These are phyloP conservation scores for Paxillus ammoniavirescens DNA, from an alignment of 768 basidiomycete species.

Conservation along the genomic window DNA sequence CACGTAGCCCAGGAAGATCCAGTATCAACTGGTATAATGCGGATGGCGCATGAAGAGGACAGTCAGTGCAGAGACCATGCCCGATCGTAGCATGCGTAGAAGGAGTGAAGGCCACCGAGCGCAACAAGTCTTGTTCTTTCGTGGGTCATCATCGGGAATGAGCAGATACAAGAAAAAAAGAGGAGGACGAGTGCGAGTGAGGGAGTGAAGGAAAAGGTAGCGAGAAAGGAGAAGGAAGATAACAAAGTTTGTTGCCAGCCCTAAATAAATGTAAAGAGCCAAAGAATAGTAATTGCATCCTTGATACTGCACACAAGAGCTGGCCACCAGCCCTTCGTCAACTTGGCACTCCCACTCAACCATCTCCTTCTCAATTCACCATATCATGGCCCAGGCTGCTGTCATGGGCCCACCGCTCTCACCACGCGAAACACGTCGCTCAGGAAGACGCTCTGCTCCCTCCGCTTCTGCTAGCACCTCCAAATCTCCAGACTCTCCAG, in stretches of 20 bases:
- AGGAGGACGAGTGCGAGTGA: background rate
- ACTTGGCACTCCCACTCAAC: conserved; percentile 6
- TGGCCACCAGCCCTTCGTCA: conserved; percentile 1
- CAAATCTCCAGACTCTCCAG: conserved; percentile 72
- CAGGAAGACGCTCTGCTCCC: conserved; percentile 69
- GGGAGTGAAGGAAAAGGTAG: conserved; percentile 1
- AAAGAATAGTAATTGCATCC: conserved; percentile 2
- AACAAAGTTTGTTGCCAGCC: conserved; percentile 30
- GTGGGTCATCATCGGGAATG: background rate
- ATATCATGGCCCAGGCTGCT: conserved; percentile 59
- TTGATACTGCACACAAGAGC: background rate
- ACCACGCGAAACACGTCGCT: conserved; percentile 74
- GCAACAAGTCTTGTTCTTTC: background rate
- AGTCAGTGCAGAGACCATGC: background rate
- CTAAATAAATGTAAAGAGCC: conserved; percentile 32
- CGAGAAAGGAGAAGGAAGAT: conserved; percentile 14
- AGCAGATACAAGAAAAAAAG: background rate
- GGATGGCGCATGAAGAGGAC: background rate
- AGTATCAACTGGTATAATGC: background rate
- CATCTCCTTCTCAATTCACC: conserved; percentile 11
- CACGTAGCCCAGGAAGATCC: background rate
- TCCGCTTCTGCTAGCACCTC: conserved; percentile 65
- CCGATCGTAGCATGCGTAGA: conserved; percentile 14
- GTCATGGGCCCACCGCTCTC: conserved; percentile 78
- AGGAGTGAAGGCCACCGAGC: background rate